Percentiles rank a stretch among this genome's conserved stretches.
phyloP scores from a whole-genome alignment of 148 eudicot species.

The Heliosperma pusillum region DNA sequence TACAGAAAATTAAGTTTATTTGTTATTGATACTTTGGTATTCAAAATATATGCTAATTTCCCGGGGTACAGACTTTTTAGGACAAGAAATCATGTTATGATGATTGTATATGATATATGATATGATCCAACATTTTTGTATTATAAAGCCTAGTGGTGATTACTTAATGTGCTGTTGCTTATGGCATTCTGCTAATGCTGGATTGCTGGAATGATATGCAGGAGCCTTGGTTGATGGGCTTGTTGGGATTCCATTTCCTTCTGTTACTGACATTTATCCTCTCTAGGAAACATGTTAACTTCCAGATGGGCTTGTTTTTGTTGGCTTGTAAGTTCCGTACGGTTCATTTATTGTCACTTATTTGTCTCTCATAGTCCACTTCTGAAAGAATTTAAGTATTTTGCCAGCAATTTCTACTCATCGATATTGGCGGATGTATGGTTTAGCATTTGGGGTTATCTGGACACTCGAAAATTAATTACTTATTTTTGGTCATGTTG shows the following conservation, averaged over 20 bases:
- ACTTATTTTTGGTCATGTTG: too few relatives aligned
- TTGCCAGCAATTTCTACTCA: too few relatives aligned
- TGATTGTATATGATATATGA: background rate
- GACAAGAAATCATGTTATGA: background rate
- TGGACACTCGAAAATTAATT: too few relatives aligned
- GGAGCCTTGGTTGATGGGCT: slow-evolving; percentile 81
- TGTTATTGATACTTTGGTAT: background rate
- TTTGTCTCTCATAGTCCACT: background rate
- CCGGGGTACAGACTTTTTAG: too few relatives aligned
- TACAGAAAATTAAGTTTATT: background rate
- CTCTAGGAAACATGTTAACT: slow-evolving; percentile 72
- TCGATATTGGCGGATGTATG: too few relatives aligned
- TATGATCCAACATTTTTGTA: background rate
- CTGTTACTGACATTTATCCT: slow-evolving; percentile 44
- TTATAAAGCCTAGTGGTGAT: background rate
- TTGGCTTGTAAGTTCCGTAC: slow-evolving; percentile 53
- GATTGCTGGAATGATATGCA: slow-evolving; percentile 24
- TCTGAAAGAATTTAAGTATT: background rate
- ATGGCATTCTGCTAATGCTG: background rate
- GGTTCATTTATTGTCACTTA: background rate
- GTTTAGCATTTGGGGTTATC: too few relatives aligned
- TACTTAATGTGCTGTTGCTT: background rate
- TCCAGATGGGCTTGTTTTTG: slow-evolving; percentile 86
- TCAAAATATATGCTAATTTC: background rate
- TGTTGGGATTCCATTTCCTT: slow-evolving; percentile 58